Percentiles rank a stretch among this genome's conserved stretches.
phyloP scores from a whole-genome alignment of 2,329 filamentous ascomycete species.

The Verticillium dahliae region DNA sequence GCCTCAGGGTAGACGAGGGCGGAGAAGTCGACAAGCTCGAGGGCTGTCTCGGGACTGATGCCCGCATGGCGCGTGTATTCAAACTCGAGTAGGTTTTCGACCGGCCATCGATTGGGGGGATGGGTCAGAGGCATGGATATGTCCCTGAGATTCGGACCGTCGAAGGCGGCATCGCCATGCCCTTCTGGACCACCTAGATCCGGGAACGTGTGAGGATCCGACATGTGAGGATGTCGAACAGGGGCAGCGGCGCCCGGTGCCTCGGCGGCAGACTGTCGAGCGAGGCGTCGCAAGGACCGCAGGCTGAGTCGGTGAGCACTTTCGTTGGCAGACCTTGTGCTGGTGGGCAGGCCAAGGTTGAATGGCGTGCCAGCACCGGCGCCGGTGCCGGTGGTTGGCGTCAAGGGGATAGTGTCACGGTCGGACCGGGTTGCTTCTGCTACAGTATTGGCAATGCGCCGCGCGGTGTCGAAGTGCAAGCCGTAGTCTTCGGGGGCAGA shows the following conservation, averaged over 20 bases:
- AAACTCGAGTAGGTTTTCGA: not conserved
- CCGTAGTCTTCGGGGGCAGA: not conserved
- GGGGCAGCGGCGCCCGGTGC: not conserved
- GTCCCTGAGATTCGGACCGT: not conserved
- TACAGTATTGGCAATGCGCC: not conserved
- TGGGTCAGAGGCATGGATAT: not conserved
- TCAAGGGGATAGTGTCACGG: not conserved
- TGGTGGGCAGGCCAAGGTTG: not conserved
- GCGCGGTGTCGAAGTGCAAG: not conserved
- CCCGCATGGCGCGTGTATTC: not conserved
- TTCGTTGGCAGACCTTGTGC: not conserved
- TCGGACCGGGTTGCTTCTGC: not conserved
- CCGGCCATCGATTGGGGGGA: not conserved
- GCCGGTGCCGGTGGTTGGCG: not conserved
- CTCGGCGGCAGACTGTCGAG: not conserved
- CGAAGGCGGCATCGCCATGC: not conserved
- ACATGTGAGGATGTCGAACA: not conserved
- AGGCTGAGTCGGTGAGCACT: not conserved
- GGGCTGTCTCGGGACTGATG: not conserved
- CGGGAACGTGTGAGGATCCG: not conserved
- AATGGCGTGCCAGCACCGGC: not conserved
- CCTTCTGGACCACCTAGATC: not conserved
- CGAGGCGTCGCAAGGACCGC: not conserved
- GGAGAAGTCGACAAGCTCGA: conserved; percentile 31
- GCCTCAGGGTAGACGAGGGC: conserved; percentile 35